These are phyloP conservation scores for Calocera cornea DNA, from an alignment of 768 basidiomycete species.

Conservation along the genomic window DNA sequence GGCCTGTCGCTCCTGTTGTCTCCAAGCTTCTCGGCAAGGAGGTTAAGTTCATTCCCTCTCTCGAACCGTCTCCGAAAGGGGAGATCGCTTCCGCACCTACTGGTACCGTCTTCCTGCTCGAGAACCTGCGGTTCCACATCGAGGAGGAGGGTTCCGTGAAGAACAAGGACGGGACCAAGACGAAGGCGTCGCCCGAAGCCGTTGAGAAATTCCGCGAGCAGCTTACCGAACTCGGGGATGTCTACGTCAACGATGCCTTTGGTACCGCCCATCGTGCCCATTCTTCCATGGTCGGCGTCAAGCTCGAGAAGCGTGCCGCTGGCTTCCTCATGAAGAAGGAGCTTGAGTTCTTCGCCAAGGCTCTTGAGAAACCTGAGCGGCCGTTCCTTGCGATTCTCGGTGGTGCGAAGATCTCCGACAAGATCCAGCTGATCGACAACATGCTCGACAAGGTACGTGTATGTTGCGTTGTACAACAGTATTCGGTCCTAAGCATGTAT, in stretches of 20 bases:
- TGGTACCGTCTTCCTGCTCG: slow-evolving; percentile 76
- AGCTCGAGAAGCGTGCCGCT: slow-evolving; percentile 80
- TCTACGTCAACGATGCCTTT: slow-evolving; percentile 98
- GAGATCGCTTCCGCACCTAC: slow-evolving; percentile 50
- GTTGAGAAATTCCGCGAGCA: slow-evolving; percentile 75
- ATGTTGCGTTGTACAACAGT: background rate
- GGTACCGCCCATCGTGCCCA: slow-evolving; percentile 97
- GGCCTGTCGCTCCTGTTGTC: slow-evolving; percentile 70
- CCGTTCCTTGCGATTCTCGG: slow-evolving; percentile 98
- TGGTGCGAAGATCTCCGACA: slow-evolving; percentile 97
- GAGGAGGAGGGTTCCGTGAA: slow-evolving; percentile 94
- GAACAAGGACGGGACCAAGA: slow-evolving; percentile 88
- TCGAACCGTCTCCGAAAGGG: slow-evolving; percentile 72
- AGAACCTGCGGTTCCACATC: slow-evolving; percentile 96
- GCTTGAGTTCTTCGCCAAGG: slow-evolving; percentile 96
- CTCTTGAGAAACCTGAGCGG: slow-evolving; percentile 81
- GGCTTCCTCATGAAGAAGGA: slow-evolving; percentile 98
- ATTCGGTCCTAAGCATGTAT: slow-evolving; percentile 6
- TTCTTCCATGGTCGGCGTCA: slow-evolving; percentile 95
- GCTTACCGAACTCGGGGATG: slow-evolving; percentile 83
- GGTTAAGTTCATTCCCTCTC: slow-evolving; percentile 71
- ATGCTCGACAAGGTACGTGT: slow-evolving; percentile 81
- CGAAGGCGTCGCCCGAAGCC: slow-evolving; percentile 72
- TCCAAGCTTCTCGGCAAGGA: slow-evolving; percentile 54
- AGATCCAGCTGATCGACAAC: slow-evolving; percentile 97